Conservation (phyloP, 75 land plant genomes). For the Selaginella tamariscina region DNA sequence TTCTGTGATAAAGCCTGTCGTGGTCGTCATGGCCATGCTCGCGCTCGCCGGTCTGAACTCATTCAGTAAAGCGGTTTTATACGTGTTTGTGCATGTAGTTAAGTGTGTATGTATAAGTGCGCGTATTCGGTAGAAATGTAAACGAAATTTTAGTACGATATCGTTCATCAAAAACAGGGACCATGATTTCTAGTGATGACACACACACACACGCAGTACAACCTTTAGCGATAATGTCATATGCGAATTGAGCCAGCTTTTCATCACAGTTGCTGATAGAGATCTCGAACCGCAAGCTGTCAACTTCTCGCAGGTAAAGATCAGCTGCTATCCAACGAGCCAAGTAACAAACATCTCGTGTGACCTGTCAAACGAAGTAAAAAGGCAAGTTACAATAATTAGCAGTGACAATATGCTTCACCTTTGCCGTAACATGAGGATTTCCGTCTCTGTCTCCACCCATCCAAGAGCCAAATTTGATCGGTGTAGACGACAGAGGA, state of each 20-base stretch:
- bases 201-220: no score
- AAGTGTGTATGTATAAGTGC: no score
- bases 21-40: constrained; percentile 41
- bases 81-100: no score
- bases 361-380: constrained; percentile 74
- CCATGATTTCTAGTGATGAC: no score
- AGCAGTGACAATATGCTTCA: constrained; percentile 7
- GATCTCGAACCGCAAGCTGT: constrained; percentile 74
- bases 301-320: constrained; percentile 78
- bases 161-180: no score
- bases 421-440: constrained; percentile 93
- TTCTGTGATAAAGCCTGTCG: constrained; percentile 33
- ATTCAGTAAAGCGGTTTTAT: not conserved
- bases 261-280: constrained; percentile 78
- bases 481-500: constrained; percentile 79
- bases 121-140: no score
- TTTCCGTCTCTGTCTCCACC: constrained; percentile 99
- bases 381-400: not conserved
- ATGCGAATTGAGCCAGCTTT: constrained; percentile 47
- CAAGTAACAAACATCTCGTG: constrained; percentile 74
- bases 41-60: not conserved
- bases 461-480: constrained; percentile 98
- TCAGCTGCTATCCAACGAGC: constrained; percentile 92
- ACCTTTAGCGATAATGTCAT: constrained; percentile 64
- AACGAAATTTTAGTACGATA: no score